Evolutionary conservation across 2,329 filamentous ascomycete species (phyloP).

Genomic region (Xylaria polymorpha): DNA sequence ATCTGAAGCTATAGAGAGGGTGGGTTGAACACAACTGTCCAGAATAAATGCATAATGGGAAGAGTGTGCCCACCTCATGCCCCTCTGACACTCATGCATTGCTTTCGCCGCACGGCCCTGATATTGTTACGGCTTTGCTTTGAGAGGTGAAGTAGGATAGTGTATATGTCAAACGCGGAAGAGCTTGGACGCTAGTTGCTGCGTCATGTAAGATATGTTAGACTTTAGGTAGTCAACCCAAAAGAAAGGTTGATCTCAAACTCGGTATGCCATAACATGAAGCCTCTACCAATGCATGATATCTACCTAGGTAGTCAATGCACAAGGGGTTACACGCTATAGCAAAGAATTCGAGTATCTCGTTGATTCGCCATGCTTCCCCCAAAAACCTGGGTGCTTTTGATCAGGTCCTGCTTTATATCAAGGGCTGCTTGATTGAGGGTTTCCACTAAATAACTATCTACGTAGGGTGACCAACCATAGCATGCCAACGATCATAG

Average conservation of each 20-base stretch:
- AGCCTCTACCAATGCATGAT: not conserved
- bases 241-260: not conserved
- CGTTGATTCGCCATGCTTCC: not conserved
- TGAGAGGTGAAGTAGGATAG: constrained; percentile 25
- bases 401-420: not conserved
- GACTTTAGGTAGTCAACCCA: not conserved
- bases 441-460: constrained; percentile 3
- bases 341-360: not conserved
- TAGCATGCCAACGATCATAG: constrained; percentile 31
- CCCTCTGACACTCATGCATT: not conserved
- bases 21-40: not conserved
- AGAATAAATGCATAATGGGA: not conserved
- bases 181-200: not conserved
- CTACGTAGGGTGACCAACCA: constrained; percentile 19
- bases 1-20: not conserved
- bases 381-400: not conserved
- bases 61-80: not conserved
- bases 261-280: not conserved
- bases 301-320: not conserved
- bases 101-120: not conserved
- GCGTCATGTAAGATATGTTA: not conserved
- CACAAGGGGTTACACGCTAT: not conserved
- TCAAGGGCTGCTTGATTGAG: not conserved
- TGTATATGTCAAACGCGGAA: constrained; percentile 4
- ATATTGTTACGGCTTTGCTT: constrained; percentile 7